A percentile compares a stretch with the other conserved stretches of the same genome.
phyloP scores from a whole-genome alignment of 169 alveolate genomes.

The Eimeria tenella region DNA sequence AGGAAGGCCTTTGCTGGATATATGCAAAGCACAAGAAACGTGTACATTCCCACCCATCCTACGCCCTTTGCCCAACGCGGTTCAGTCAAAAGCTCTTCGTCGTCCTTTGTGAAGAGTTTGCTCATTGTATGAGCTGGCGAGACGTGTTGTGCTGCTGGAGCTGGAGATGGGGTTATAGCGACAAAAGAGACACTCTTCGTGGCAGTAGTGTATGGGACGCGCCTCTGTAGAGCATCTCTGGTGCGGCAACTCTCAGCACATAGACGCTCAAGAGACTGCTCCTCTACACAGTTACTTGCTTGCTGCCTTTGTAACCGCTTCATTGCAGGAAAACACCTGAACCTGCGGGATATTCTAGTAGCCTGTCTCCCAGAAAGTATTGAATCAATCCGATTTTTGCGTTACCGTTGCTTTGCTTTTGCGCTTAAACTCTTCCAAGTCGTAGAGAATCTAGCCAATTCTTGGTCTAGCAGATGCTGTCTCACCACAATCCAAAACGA shows the following conservation, averaged over 20 bases:
- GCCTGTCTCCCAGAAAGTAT: too few species aligned
- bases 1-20: neutral
- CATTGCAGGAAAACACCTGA: neutral
- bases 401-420: too few species aligned
- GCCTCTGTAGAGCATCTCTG: neutral
- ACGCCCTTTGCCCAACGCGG: conserved; percentile 35
- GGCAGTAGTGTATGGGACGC: neutral
- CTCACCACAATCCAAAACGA: too few species aligned
- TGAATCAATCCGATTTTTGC: too few species aligned
- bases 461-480: too few species aligned
- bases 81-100: neutral
- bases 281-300: neutral
- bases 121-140: neutral
- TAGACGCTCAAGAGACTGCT: neutral
- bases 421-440: too few species aligned
- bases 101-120: neutral
- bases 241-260: neutral
- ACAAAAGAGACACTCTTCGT: conserved; percentile 38
- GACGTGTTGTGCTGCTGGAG: neutral
- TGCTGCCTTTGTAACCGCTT: neutral
- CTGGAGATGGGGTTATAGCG: conserved; percentile 33
- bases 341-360: too few species aligned
- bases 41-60: conserved; percentile 44
- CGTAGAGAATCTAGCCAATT: too few species aligned
- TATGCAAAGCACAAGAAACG: neutral